Percentiles rank a stretch among this genome's conserved stretches.
Evolutionary conservation across 768 basidiomycete species (phyloP).

Genomic region (Glaciozyma martinii): DNA sequence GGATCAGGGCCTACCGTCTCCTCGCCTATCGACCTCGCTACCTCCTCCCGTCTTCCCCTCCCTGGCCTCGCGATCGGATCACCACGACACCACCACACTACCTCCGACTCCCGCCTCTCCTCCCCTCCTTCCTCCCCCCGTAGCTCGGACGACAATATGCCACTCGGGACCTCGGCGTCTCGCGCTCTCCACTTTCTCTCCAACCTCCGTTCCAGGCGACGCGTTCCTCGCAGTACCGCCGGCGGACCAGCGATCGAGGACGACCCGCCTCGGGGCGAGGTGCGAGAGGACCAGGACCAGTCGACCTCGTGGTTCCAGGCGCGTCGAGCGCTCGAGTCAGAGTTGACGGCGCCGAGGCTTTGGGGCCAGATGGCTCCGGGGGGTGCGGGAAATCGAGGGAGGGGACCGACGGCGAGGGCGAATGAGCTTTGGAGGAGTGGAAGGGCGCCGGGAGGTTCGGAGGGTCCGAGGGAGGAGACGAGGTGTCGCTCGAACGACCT

Average conservation of each 20-base stretch:
- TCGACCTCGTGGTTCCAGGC: too few species aligned
- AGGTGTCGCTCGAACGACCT: background rate
- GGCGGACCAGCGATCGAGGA: background rate
- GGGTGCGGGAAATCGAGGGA: too few species aligned
- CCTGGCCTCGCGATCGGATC: background rate
- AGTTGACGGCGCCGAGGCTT: background rate
- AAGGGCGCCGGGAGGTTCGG: background rate
- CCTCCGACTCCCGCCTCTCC: background rate
- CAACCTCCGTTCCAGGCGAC: conserved; percentile 19
- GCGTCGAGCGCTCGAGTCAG: background rate
- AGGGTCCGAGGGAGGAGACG: background rate
- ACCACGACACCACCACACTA: background rate
- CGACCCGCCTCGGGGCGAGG: background rate
- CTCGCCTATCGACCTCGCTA: background rate
- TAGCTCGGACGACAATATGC: background rate
- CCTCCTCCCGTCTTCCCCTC: too few species aligned
- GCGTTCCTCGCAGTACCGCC: background rate
- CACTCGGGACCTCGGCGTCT: background rate
- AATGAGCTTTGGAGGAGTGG: conserved; percentile 24
- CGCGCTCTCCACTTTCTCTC: conserved; percentile 22
- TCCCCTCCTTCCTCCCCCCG: background rate
- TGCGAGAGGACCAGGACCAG: too few species aligned
- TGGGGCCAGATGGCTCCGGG: background rate
- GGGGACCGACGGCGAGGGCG: conserved; percentile 12
- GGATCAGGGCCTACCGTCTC: too few species aligned